Conservation (phyloP, 2,329 filamentous ascomycete genomes). For the Macrophomina tecta region DNA sequence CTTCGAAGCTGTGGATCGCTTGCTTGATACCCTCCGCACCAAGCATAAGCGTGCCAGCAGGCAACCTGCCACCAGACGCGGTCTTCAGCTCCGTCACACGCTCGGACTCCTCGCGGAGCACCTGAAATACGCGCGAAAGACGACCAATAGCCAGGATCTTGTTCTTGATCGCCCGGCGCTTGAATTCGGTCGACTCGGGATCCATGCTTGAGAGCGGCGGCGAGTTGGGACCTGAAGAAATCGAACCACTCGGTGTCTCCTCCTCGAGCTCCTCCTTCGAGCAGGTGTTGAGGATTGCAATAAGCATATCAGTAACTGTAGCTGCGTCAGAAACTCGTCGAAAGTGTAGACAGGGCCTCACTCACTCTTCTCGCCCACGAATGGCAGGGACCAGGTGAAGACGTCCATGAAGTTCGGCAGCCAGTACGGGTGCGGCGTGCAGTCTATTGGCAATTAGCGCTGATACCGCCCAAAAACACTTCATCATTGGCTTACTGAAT, state of each 20-base stretch:
- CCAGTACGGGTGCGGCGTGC: slow-evolving; percentile 99
- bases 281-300: slow-evolving; percentile 96
- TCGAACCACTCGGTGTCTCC: slow-evolving; percentile 74
- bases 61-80: slow-evolving; percentile 87
- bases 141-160: slow-evolving; percentile 98
- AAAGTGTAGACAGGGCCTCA: not conserved
- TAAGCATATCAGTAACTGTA: slow-evolving; percentile 91
- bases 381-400: slow-evolving; percentile 99
- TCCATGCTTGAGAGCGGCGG: slow-evolving; percentile 72
- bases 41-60: slow-evolving; percentile 95
- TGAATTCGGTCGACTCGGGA: slow-evolving; percentile 88
- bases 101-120: slow-evolving; percentile 95
- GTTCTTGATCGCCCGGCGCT: slow-evolving; percentile 98
- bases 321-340: not conserved
- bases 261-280: slow-evolving; percentile 97
- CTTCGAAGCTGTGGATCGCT: slow-evolving; percentile 95
- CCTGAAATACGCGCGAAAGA: slow-evolving; percentile 96
- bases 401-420: slow-evolving; percentile 99
- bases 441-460: slow-evolving; percentile 58
- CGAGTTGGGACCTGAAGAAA: slow-evolving; percentile 73
- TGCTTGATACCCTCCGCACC: slow-evolving; percentile 99
- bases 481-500: slow-evolving; percentile 64
- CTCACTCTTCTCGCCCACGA: slow-evolving; percentile 87
- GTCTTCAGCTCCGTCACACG: slow-evolving; percentile 97
- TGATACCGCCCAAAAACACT: not conserved